A percentile compares a stretch with the other conserved stretches of the same genome.
These are phyloP conservation scores for Ustilago sp. DNA, from an alignment of 1,284 basidiomycete species.

Conservation along the genomic window DNA sequence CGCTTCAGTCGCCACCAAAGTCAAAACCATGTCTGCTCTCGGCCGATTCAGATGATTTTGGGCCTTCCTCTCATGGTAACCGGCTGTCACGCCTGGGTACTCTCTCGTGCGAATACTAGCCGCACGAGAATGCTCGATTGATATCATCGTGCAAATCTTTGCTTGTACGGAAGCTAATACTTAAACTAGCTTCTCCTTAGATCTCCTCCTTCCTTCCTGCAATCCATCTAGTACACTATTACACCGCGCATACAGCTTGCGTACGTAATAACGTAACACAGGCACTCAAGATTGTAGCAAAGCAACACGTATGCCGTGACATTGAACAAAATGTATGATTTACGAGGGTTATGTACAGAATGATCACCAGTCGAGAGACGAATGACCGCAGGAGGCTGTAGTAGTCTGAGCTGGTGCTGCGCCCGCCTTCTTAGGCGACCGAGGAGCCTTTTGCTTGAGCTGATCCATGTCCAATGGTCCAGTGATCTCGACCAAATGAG, in stretches of 20 bases:
- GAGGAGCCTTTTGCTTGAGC: conserved; percentile 18
- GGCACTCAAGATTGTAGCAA: background rate
- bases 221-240: too few species aligned
- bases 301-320: background rate
- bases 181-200: too few species aligned
- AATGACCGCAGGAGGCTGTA: conserved; percentile 47
- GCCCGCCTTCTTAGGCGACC: conserved; percentile 6
- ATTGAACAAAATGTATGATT: background rate
- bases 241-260: too few species aligned
- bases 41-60: background rate
- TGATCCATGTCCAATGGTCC: conserved; percentile 41
- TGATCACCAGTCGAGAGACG: conserved; percentile 41
- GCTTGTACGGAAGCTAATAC: too few species aligned
- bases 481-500: conserved; percentile 50
- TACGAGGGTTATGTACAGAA: conserved; percentile 18
- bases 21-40: background rate
- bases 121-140: too few species aligned
- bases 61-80: background rate
- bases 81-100: too few species aligned
- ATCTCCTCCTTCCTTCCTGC: too few species aligned
- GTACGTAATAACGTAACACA: background rate
- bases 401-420: conserved; percentile 13
- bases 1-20: background rate
- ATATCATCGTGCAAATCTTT: too few species aligned
- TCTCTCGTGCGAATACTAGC: too few species aligned